phyloP scores from a whole-genome alignment of 1,139 yeast genomes.

The Suhomyces atakaporum region DNA sequence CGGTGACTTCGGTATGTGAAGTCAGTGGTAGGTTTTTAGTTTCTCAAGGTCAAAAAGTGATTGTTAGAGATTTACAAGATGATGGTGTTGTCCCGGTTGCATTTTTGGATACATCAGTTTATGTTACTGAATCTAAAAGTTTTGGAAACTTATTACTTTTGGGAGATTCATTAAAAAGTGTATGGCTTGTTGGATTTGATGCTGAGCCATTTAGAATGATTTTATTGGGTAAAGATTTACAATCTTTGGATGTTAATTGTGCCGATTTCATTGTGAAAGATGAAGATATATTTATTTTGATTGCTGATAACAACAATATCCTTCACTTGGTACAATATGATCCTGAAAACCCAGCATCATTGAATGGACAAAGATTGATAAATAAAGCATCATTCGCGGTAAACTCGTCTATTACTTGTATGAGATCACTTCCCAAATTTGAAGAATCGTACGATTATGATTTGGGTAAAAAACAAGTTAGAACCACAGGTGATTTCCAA shows the following conservation, averaged over 20 bases:
- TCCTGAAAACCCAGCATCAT: conserved; percentile 85
- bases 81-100: conserved; percentile 93
- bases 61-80: conserved; percentile 81
- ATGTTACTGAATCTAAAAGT: conserved; percentile 76
- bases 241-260: conserved; percentile 59
- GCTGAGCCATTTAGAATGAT: conserved; percentile 93
- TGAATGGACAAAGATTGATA: conserved; percentile 76
- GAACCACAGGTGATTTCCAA: conserved; percentile 44
- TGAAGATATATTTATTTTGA: conserved; percentile 64
- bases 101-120: conserved; percentile 81
- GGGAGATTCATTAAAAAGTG: conserved; percentile 81
- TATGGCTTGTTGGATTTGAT: conserved; percentile 87
- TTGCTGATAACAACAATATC: conserved; percentile 71
- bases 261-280: conserved; percentile 75
- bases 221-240: conserved; percentile 72
- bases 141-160: conserved; percentile 76
- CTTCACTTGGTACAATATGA: conserved; percentile 82
- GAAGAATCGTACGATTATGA: conserved; percentile 28
- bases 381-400: conserved; percentile 71
- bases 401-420: conserved; percentile 61
- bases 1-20: conserved; percentile 77
- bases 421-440: conserved; percentile 54
- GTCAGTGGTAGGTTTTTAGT: conserved; percentile 82
- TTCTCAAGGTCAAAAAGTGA: conserved; percentile 85
- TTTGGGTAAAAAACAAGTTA: conserved; percentile 13